These are phyloP conservation scores for Sicyos edulis DNA, from an alignment of 306 rosid species.

Conservation along the genomic window DNA sequence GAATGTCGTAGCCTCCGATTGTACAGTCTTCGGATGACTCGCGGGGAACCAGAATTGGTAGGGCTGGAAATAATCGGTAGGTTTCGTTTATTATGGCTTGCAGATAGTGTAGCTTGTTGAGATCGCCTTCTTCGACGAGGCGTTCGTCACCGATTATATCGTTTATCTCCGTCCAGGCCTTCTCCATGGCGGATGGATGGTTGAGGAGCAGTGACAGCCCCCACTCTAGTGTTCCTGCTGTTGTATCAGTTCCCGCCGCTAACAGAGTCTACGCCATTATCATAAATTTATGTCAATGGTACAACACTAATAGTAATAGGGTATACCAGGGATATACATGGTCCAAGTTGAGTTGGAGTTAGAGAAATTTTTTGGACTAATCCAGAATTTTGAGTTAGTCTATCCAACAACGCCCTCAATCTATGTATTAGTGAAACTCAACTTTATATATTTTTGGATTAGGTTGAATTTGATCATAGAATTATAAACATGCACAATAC, in stretches of 20 bases:
- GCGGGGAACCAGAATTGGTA: conserved; percentile 18
- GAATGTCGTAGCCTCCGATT: conserved; percentile 23
- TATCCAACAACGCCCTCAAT: no score
- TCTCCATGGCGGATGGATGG: conserved; percentile 22
- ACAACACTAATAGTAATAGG: no score
- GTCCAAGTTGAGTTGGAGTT: no score
- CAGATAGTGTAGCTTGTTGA: conserved; percentile 25
- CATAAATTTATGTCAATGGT: background rate
- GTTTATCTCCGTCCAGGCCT: conserved; percentile 23
- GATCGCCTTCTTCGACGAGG: conserved; percentile 21
- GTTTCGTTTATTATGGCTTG: conserved; percentile 29
- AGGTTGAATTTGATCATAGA: no score
- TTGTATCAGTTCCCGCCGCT: conserved; percentile 24
- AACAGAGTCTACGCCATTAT: conserved; percentile 13
- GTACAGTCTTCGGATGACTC: conserved; percentile 25
- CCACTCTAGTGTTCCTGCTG: conserved; percentile 20
- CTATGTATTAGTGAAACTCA: no score
- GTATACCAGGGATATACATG: no score
- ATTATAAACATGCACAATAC: no score
- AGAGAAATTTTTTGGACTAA: no score
- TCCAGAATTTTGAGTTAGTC: no score
- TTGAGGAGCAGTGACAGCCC: conserved; percentile 26
- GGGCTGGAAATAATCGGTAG: background rate
- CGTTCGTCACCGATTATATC: conserved; percentile 13
- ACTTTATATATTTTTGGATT: no score